Conservation (phyloP, 2,329 filamentous ascomycete genomes). For the Shiraia bambusicola region DNA sequence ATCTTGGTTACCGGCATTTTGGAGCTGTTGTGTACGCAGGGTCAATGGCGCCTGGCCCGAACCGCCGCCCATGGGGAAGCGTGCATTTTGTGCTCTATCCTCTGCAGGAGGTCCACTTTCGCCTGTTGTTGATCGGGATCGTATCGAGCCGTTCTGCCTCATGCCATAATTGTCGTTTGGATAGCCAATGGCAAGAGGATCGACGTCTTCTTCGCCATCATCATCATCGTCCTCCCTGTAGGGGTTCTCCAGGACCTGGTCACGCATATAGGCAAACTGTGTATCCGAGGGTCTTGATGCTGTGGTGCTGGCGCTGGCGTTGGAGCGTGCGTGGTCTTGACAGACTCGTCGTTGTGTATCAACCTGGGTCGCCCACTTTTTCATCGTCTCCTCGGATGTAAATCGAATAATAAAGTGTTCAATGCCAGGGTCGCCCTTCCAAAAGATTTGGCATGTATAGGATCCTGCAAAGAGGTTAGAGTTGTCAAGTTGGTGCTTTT, state of each 20-base stretch:
- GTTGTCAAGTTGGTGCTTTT: neutral
- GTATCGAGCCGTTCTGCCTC: slow-evolving; percentile 70
- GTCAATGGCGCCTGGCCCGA: slow-evolving; percentile 60
- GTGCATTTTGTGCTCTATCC: slow-evolving; percentile 62
- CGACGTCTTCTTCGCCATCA: slow-evolving; percentile 54
- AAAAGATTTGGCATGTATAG: slow-evolving; percentile 96
- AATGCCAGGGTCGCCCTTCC: slow-evolving; percentile 93
- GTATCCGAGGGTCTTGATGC: slow-evolving; percentile 61
- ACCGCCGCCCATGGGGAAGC: slow-evolving; percentile 66
- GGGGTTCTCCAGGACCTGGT: slow-evolving; percentile 75
- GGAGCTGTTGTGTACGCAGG: slow-evolving; percentile 65
- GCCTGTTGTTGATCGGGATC: slow-evolving; percentile 73
- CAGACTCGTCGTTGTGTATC: slow-evolving; percentile 68
- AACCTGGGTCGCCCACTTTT: slow-evolving; percentile 83
- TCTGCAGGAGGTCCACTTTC: slow-evolving; percentile 61
- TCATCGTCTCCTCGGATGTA: slow-evolving; percentile 86
- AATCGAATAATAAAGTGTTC: slow-evolving; percentile 97
- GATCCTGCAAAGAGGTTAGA: slow-evolving; percentile 60
- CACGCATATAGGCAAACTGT: slow-evolving; percentile 79
- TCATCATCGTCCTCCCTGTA: slow-evolving; percentile 66
- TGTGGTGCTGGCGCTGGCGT: slow-evolving; percentile 47
- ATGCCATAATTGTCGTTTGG: slow-evolving; percentile 53
- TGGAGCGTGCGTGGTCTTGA: slow-evolving; percentile 54
- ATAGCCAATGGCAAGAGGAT: slow-evolving; percentile 41
- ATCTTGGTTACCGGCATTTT: slow-evolving; percentile 68